Percentiles rank a stretch among this genome's conserved stretches.
These are phyloP conservation scores for Aristolochia fimbriata DNA, from an alignment of 164 flowering plant genomes.

Conservation along the genomic window DNA sequence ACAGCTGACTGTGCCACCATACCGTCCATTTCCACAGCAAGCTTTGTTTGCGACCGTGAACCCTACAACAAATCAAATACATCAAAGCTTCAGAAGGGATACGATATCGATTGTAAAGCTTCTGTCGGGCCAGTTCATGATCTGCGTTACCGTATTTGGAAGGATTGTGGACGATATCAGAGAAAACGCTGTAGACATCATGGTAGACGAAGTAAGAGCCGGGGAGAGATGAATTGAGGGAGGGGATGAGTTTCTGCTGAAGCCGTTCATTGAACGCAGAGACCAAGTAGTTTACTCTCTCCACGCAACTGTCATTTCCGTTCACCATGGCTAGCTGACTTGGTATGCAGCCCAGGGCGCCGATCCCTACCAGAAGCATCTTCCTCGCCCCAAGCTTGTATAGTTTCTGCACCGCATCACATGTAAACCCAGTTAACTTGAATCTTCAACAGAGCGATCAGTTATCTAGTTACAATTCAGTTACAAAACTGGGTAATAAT, in stretches of 20 bases:
- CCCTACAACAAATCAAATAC: conserved; percentile 8
- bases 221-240: conserved; percentile 15
- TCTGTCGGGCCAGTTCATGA: background rate
- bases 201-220: conserved; percentile 23
- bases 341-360: conserved; percentile 29
- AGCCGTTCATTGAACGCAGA: conserved; percentile 17
- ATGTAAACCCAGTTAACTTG: background rate
- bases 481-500: too few relatives aligned
- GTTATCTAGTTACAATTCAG: too few relatives aligned
- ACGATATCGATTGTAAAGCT: background rate
- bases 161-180: conserved; percentile 20
- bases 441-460: too few relatives aligned
- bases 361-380: conserved; percentile 21
- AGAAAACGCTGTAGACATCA: conserved; percentile 14
- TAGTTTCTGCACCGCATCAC: conserved; percentile 14
- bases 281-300: conserved; percentile 18
- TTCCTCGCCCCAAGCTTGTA: conserved; percentile 12
- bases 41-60: conserved; percentile 19
- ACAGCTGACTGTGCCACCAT: conserved; percentile 20
- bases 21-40: conserved; percentile 27
- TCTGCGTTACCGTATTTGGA: conserved; percentile 18
- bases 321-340: conserved; percentile 18
- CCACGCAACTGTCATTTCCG: conserved; percentile 12
- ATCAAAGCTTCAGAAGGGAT: background rate
- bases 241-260: conserved; percentile 8